Percentiles rank a stretch among this genome's conserved stretches.
These are phyloP conservation scores for Discostella stelligeroides DNA, from an alignment of 108 stramenopile genomes.

Conservation along the genomic window DNA sequence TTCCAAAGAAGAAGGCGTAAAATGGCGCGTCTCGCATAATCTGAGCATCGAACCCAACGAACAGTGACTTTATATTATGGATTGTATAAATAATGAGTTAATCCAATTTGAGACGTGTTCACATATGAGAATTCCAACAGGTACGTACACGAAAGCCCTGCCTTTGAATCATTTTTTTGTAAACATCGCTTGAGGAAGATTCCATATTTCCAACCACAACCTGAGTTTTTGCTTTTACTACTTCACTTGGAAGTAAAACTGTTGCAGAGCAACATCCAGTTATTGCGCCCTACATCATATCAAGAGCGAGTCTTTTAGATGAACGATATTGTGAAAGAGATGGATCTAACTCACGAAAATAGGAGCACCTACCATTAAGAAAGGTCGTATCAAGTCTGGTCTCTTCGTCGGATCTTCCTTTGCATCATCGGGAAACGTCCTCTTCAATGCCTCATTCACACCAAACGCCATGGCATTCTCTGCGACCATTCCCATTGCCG, in stretches of 20 bases:
- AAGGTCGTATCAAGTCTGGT: constrained; percentile 76
- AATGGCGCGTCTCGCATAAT: constrained; percentile 83
- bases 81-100: no score
- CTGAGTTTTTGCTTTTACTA: constrained; percentile 90
- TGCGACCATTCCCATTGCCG: constrained; percentile 82
- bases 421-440: constrained; percentile 76
- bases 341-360: background rate
- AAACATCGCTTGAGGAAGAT: constrained; percentile 63
- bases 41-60: constrained; percentile 88
- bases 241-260: constrained; percentile 82
- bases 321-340: background rate
- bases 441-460: constrained; percentile 87
- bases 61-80: constrained; percentile 51
- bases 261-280: constrained; percentile 84
- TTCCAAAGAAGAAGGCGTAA: constrained; percentile 85
- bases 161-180: constrained; percentile 66
- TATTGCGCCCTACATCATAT: constrained; percentile 57
- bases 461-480: constrained; percentile 94
- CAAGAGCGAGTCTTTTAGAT: no score
- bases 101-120: no score
- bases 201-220: constrained; percentile 59
- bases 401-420: constrained; percentile 42
- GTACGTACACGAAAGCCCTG: constrained; percentile 56
- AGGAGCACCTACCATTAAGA: constrained; percentile 58
- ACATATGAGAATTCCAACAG: background rate